Percentiles rank a stretch among this genome's conserved stretches.
phyloP scores from a whole-genome alignment of 441 rosid species.

The Omphalea diandra region DNA sequence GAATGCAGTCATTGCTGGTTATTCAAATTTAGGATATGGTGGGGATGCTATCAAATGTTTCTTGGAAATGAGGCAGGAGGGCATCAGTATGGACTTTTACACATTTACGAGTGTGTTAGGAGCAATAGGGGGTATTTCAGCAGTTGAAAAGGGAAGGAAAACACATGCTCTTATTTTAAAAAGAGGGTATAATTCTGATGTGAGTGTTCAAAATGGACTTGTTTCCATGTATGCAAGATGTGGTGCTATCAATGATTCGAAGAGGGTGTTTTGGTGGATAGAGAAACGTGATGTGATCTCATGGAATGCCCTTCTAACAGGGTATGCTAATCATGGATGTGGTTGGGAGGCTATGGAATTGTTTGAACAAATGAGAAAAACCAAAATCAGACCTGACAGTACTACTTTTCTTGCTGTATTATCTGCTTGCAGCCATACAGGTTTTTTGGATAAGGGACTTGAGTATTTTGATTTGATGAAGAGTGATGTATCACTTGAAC shows the following conservation, averaged over 20 bases:
- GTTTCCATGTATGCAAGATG: constrained; percentile 76
- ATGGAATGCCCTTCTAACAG: constrained; percentile 73
- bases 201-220: constrained; percentile 37
- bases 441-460: constrained; percentile 55
- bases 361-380: constrained; percentile 53
- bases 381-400: constrained; percentile 49
- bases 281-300: constrained; percentile 47
- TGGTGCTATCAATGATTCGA: constrained; percentile 55
- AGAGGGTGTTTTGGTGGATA: constrained; percentile 48
- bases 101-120: constrained; percentile 42
- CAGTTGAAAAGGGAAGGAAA: constrained; percentile 28
- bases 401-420: constrained; percentile 65
- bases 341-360: constrained; percentile 47
- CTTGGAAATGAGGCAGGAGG: constrained; percentile 34
- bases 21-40: constrained; percentile 28
- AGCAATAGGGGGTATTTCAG: constrained; percentile 35
- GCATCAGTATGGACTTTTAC: constrained; percentile 26
- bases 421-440: constrained; percentile 69
- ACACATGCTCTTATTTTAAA: constrained; percentile 35
- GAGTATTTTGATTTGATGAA: constrained; percentile 49
- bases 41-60: constrained; percentile 30
- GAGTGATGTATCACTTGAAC: constrained; percentile 46
- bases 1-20: constrained; percentile 45
- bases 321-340: constrained; percentile 65
- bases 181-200: constrained; percentile 23